phyloP scores from a whole-genome alignment of 2,329 filamentous ascomycete species.

The Knufia petricola region DNA sequence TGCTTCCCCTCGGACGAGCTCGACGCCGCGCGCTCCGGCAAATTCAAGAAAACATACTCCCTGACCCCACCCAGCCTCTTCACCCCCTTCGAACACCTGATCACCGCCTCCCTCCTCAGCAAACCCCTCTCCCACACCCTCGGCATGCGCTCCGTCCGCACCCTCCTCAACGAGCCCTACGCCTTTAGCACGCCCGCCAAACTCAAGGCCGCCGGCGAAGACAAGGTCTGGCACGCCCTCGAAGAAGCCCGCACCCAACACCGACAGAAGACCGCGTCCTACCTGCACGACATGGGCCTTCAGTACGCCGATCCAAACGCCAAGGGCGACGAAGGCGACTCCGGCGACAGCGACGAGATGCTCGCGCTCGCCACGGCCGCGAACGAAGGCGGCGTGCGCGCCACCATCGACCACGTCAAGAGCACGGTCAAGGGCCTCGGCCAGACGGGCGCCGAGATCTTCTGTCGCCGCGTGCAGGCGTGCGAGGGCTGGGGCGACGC shows the following conservation, averaged over 20 bases:
- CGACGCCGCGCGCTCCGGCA: slow-evolving; percentile 13
- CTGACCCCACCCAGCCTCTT: slow-evolving; percentile 17
- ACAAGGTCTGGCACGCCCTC: slow-evolving; percentile 32
- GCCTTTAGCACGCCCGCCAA: slow-evolving; percentile 33
- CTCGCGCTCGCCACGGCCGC: slow-evolving; percentile 22
- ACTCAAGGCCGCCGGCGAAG: slow-evolving; percentile 29
- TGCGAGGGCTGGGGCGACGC: slow-evolving; percentile 27
- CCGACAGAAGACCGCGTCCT: slow-evolving; percentile 37
- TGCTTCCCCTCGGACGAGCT: slow-evolving; percentile 23
- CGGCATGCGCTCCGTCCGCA: slow-evolving; percentile 36
- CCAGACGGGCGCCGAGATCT: slow-evolving; percentile 34
- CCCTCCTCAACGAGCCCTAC: slow-evolving; percentile 37
- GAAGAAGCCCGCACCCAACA: slow-evolving; percentile 37
- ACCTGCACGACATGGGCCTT: slow-evolving; percentile 25
- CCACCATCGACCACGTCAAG: slow-evolving; percentile 17
- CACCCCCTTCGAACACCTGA: slow-evolving; percentile 37
- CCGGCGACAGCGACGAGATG: slow-evolving; percentile 21
- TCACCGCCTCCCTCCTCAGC: slow-evolving; percentile 36
- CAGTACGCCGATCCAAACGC: slow-evolving; percentile 14
- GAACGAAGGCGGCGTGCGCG: slow-evolving; percentile 17
- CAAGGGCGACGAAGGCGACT: slow-evolving; percentile 18
- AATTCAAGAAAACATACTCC: slow-evolving; percentile 18
- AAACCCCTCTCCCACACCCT: slow-evolving; percentile 37
- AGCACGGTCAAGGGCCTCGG: slow-evolving; percentile 34
- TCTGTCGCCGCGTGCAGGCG: slow-evolving; percentile 34